Base-by-base conservation (phyloP, 352 stramenopile genomes). In the Phytophthora tubulina region DNA sequence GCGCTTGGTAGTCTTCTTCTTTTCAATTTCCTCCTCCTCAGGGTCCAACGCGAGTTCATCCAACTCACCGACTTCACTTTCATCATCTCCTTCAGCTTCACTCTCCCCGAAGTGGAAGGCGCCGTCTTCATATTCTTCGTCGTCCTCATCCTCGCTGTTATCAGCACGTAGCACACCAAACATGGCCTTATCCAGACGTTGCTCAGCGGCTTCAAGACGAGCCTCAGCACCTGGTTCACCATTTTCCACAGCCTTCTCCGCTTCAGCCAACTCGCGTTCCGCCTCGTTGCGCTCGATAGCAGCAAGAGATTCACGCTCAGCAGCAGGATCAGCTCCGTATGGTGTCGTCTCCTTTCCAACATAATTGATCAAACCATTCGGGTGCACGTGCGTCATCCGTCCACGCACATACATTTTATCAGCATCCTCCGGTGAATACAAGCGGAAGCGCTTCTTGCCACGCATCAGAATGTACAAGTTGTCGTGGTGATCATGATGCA, bases 401-500 rank as follows among this genome's bases (percentile, higher is more conserved):
- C 97, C 97, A 42, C 83, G 81, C 36, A 91, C 97, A 73, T 99
- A 98, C 93, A 99, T 97, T 57, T 88, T 76, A 9, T 92, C 68
- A 5, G 95, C 84, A 66, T 98, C 90, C 2, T 77, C 81, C 5
- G 97, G 97, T 50, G 85, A 95, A 75, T 96, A 99, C 36, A 99
- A 75, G 31, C 93, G 92, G 84, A 99, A 99, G 15, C 73, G 80
- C 80, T 99, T 99, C 54, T 80, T 88, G 27, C 98, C 98, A 36
- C 87, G 78, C 42, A 99, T 70, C 27, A 99, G 51, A 45, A 99
- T 88, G 81, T 99, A 99, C 31, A 99, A 72, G 73, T 99, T 99
- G 84, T 99, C 98, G 77, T 99, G 98, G 89, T 98, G 99, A 78
- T 99, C 98, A 71, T 99, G 98, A 80, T 99, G 98, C 36, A 99